phyloP scores from a whole-genome alignment of 2,329 filamentous ascomycete species.

The Chaetomium strumarium region DNA sequence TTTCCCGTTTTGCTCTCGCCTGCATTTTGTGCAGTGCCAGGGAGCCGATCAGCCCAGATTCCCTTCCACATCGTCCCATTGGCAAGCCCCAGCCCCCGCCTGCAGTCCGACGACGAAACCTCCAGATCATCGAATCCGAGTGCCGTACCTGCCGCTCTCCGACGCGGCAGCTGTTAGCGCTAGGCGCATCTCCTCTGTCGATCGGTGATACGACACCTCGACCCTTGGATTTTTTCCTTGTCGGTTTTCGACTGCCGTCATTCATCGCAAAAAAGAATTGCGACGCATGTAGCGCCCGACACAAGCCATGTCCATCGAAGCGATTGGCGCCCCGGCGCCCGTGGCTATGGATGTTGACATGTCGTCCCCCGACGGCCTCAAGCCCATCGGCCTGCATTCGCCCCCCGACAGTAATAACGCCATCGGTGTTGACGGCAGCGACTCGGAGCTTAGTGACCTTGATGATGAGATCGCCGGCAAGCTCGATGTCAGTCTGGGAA shows the following conservation, averaged over 20 bases:
- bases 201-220: slow-evolving; percentile 13
- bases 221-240: not conserved
- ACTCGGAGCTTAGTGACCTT: slow-evolving; percentile 62
- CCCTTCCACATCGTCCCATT: slow-evolving; percentile 25
- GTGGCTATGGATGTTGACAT: slow-evolving; percentile 24
- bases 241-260: slow-evolving; percentile 15
- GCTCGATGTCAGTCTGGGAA: slow-evolving; percentile 22
- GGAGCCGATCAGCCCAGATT: slow-evolving; percentile 26
- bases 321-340: slow-evolving; percentile 44
- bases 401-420: slow-evolving; percentile 59
- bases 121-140: slow-evolving; percentile 15
- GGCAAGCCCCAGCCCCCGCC: slow-evolving; percentile 15
- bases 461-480: slow-evolving; percentile 51
- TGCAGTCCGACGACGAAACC: slow-evolving; percentile 14
- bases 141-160: slow-evolving; percentile 16
- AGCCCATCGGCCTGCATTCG: slow-evolving; percentile 51
- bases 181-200: slow-evolving; percentile 15
- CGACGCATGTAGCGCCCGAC: slow-evolving; percentile 41
- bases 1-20: slow-evolving; percentile 20
- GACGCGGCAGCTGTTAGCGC: slow-evolving; percentile 19
- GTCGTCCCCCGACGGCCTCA: slow-evolving; percentile 30
- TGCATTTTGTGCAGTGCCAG: slow-evolving; percentile 14
- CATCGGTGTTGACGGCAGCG: slow-evolving; percentile 52
- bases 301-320: slow-evolving; percentile 51
- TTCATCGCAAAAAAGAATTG: slow-evolving; percentile 11